phyloP scores from a whole-genome alignment of 2,329 filamentous ascomycete genomes.

The Hymenoscyphus fraxineus region DNA sequence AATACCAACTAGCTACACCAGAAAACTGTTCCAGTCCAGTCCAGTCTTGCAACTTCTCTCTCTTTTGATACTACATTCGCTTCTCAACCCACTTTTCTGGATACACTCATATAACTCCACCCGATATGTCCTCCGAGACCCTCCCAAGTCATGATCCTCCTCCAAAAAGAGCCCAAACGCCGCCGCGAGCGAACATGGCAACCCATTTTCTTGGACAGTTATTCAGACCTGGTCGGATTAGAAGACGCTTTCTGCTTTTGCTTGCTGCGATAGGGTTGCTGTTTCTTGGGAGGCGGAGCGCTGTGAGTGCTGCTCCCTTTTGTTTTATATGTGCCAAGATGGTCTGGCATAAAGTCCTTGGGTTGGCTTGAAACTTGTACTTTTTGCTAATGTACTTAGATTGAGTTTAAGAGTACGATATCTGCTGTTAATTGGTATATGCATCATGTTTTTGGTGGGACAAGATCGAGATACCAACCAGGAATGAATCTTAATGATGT shows the following conservation, averaged over 20 bases:
- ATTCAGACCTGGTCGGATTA: neutral
- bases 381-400: too few species aligned
- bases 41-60: too few species aligned
- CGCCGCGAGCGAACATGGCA: neutral
- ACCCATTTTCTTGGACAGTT: neutral
- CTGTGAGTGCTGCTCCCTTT: too few species aligned
- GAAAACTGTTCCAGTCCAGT: too few species aligned
- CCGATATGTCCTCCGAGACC: neutral
- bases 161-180: neutral
- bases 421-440: neutral
- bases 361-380: too few species aligned
- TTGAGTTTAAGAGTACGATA: too few species aligned
- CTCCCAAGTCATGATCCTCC: neutral
- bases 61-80: too few species aligned
- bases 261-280: neutral
- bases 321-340: too few species aligned
- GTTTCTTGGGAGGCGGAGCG: neutral
- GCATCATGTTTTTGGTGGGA: constrained; percentile 3
- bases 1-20: too few species aligned
- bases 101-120: neutral
- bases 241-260: neutral
- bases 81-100: neutral
- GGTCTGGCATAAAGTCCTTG: too few species aligned
- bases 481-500: constrained; percentile 8
- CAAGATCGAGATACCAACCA: constrained; percentile 11